phyloP scores from a whole-genome alignment of 306 rosid genomes.

The Begonia fuchsioides region DNA sequence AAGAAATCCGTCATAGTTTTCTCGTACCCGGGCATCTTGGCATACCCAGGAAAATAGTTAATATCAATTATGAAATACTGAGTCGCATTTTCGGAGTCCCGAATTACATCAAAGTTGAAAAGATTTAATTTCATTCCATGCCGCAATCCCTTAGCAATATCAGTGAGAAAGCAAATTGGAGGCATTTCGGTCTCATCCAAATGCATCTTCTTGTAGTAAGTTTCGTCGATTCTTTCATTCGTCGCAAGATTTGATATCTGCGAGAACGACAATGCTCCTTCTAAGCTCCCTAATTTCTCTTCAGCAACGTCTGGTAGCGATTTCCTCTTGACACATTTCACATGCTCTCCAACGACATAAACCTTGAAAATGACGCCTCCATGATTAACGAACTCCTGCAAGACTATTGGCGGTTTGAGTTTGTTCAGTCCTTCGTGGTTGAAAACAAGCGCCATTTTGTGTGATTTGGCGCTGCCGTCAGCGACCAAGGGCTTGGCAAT shows the following conservation, averaged over 20 bases:
- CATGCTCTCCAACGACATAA: too few relatives aligned
- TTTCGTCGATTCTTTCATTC: constrained; percentile 45
- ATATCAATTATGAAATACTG: constrained; percentile 80
- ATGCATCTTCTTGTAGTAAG: constrained; percentile 47
- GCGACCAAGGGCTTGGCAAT: constrained; percentile 80
- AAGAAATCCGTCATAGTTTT: constrained; percentile 62
- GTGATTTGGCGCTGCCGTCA: constrained; percentile 86
- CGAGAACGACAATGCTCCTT: constrained; percentile 52
- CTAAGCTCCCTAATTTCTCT: too few relatives aligned
- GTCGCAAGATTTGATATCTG: constrained; percentile 64
- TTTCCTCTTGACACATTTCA: too few relatives aligned
- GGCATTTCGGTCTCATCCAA: constrained; percentile 88
- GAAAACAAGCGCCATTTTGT: constrained; percentile 76
- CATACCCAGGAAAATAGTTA: constrained; percentile 91
- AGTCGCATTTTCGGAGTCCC: constrained; percentile 55
- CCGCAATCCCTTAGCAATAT: constrained; percentile 54
- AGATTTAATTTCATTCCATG: constrained; percentile 34
- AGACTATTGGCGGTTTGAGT: constrained; percentile 74
- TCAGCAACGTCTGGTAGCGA: too few relatives aligned
- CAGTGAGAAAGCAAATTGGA: constrained; percentile 37
- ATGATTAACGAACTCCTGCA: too few relatives aligned
- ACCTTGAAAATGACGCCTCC: too few relatives aligned
- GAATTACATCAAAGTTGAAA: constrained; percentile 74
- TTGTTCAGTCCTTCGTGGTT: constrained; percentile 40
- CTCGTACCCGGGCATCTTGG: constrained; percentile 92